Evolutionary conservation across 2,329 filamentous ascomycete genomes (phyloP), one percentile per base, ranked within the genome.

Genomic region (Xylaria sp.): DNA sequence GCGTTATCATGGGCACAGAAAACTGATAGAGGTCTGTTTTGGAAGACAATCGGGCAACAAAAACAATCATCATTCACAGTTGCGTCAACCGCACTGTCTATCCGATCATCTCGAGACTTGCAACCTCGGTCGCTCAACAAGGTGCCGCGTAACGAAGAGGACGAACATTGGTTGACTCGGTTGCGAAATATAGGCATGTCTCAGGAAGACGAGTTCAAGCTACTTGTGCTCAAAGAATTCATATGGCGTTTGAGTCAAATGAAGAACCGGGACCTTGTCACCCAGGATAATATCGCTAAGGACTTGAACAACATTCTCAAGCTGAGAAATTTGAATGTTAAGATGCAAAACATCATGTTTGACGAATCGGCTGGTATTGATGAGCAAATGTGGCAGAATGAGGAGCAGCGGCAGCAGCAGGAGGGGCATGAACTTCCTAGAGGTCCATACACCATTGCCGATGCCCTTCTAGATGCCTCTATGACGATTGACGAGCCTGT

Each of bases 331-430:
- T 83, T 97, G 61, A 90, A 90, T 13, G 89, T 98, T 39, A 92
- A 90, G 1, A 92, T 93, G 2, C 93, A 97, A 77, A 98, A 93
- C 0, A 91, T 99, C 1, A 92, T 98, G 77, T 98, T 98, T 76
- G 94, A 98, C 73, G 94, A 94, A 64, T 88, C 89, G 48, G 86
- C 86, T 49, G 83, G 88, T 9, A 81, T 89, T 10, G 84, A 83
- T 25, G 81, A 82, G 55, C 77, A 80, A 1, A 65, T 75, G 13
- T 76, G 77, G 72, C 70, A 78, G 69, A 56, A 67, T 23, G 66
- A 69, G 3, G 62, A 62, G 18, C 62, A 57, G 39, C 63, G 54
- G 20, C 68, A 76, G 31, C 75, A 82, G 31, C 75, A 82, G 69
- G 73, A 77, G 51, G 80, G 82, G 18, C 71, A 80, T 12, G 77